These are phyloP conservation scores for Deakozyma indianensis DNA, from an alignment of 805 yeast species.

Conservation along the genomic window DNA sequence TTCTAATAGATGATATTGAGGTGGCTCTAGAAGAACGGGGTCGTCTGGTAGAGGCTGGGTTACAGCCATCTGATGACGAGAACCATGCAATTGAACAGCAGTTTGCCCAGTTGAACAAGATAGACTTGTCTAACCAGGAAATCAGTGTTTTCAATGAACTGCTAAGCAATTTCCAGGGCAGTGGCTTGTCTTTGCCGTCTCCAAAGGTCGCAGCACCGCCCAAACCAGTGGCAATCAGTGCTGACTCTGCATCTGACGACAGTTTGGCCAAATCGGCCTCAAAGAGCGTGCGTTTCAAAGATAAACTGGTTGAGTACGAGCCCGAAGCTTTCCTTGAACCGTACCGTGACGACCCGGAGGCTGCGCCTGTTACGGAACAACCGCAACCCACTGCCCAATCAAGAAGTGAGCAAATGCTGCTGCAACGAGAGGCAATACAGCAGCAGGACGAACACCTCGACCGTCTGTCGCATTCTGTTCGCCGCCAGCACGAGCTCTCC, in stretches of 20 bases:
- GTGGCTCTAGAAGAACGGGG: conserved; percentile 19
- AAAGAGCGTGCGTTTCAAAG: conserved; percentile 18
- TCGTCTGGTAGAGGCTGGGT: conserved; percentile 15
- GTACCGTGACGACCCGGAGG: conserved; percentile 16
- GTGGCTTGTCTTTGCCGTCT: neutral
- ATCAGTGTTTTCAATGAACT: neutral
- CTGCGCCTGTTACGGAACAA: conserved; percentile 4
- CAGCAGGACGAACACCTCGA: conserved; percentile 26
- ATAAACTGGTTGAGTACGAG: conserved; percentile 13
- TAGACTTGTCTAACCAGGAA: conserved; percentile 1
- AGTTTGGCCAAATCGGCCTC: conserved; percentile 1
- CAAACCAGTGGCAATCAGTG: conserved; percentile 1
- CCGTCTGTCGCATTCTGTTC: conserved; percentile 20
- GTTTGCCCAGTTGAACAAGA: conserved; percentile 7
- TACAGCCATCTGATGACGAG: conserved; percentile 16
- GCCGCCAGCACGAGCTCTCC: conserved; percentile 25
- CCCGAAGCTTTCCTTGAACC: conserved; percentile 12
- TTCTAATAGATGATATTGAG: conserved; percentile 17
- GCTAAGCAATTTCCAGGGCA: neutral
- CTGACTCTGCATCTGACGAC: neutral
- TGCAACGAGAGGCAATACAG: conserved; percentile 19
- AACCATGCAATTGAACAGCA: conserved; percentile 15
- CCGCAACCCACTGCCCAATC: conserved; percentile 4
- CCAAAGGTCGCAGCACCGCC: neutral
- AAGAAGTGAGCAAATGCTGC: conserved; percentile 10